Percentiles rank a stretch among this genome's conserved stretches.
Evolutionary conservation across 768 basidiomycete genomes (phyloP).

Genomic region (Cyclocybe aegerita): DNA sequence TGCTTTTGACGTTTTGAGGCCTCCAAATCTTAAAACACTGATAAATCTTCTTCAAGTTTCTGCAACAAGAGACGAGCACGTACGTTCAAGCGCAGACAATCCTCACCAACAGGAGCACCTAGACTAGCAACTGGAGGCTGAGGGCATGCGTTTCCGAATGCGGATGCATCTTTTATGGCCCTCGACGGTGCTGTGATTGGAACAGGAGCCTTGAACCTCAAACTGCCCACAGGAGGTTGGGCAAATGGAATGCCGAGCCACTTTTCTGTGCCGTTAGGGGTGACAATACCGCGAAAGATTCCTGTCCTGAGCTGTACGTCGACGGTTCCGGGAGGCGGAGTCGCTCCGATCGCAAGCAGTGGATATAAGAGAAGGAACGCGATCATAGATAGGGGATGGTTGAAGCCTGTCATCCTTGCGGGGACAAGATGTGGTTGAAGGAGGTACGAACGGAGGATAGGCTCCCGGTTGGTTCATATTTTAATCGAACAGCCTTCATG

Average conservation of each 20-base stretch:
- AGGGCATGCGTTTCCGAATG: conserved; percentile 57
- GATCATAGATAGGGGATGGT: conserved; percentile 3
- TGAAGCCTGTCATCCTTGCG: background rate
- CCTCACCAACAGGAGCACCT: conserved; percentile 47
- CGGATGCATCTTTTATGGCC: conserved; percentile 39
- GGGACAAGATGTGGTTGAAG: background rate
- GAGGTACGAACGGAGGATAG: background rate
- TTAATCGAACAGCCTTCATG: background rate
- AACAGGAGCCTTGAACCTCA: conserved; percentile 59
- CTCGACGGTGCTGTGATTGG: conserved; percentile 31
- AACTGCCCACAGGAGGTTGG: conserved; percentile 49
- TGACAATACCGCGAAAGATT: conserved; percentile 44
- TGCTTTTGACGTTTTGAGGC: conserved; percentile 23
- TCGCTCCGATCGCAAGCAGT: conserved; percentile 6
- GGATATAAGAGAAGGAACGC: conserved; percentile 1
- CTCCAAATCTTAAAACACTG: conserved; percentile 31
- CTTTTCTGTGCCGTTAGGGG: conserved; percentile 44
- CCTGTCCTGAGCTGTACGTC: conserved; percentile 43
- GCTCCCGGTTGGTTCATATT: too few relatives aligned
- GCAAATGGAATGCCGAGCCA: conserved; percentile 68
- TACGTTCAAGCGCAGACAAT: conserved; percentile 58
- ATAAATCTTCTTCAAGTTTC: background rate
- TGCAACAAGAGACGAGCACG: conserved; percentile 6
- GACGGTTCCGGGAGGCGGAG: conserved; percentile 19
- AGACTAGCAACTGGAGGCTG: conserved; percentile 36